phyloP scores from a whole-genome alignment of 1,284 basidiomycete species.

The Cryptococcus floricola region DNA sequence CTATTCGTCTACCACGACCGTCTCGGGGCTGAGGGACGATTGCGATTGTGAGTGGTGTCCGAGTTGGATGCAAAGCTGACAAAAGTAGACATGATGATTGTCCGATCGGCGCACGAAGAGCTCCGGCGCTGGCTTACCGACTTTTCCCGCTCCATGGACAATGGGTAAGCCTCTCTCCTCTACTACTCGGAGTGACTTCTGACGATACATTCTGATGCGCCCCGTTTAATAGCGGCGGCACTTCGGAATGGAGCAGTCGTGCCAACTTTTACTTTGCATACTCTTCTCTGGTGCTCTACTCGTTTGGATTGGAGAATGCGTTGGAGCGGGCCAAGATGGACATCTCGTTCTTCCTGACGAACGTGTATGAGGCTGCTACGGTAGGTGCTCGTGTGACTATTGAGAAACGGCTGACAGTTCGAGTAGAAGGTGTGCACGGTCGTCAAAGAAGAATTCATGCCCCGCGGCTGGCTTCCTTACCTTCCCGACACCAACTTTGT shows the following conservation, averaged over 20 bases:
- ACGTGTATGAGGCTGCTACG: constrained; percentile 69
- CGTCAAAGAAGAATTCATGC: constrained; percentile 63
- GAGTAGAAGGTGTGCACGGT: constrained; percentile 35
- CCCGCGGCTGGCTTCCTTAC: constrained; percentile 72
- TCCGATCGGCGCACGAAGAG: constrained; percentile 45
- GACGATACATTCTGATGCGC: neutral
- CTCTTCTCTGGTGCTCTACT: constrained; percentile 80
- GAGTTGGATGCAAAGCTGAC: neutral
- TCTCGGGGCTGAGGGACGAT: constrained; percentile 79
- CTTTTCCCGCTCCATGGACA: neutral
- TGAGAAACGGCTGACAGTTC: neutral
- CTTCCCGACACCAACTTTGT: constrained; percentile 90
- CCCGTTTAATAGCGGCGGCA: no score
- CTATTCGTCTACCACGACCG: constrained; percentile 74
- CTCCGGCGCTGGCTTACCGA: constrained; percentile 30
- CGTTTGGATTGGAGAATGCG: constrained; percentile 91
- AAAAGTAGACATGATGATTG: constrained; percentile 38
- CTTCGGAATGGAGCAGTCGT: constrained; percentile 32
- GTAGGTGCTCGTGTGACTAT: constrained; percentile 10
- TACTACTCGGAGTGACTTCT: no score
- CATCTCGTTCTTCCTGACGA: constrained; percentile 80
- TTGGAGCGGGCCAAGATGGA: constrained; percentile 55
- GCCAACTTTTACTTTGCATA: constrained; percentile 78
- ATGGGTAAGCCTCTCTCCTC: neutral
- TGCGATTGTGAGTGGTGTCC: constrained; percentile 63